Conservation (phyloP, 140 eudicot species). For the Oenanthe javanica region DNA sequence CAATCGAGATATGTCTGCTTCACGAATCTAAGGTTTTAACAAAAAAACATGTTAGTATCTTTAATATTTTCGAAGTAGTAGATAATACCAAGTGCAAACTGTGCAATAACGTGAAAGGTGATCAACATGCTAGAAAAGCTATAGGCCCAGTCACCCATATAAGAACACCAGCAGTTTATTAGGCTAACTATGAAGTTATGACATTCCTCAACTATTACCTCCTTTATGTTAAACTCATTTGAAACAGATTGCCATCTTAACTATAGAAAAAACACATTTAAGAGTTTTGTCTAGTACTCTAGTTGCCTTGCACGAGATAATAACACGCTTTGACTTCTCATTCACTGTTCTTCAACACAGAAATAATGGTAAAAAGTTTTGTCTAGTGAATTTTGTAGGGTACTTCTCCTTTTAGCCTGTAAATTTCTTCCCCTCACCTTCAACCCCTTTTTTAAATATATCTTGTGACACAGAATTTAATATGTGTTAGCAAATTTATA, state of each 20-base stretch:
- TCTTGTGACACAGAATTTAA: neutral
- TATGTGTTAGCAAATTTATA: neutral
- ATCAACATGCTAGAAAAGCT: neutral
- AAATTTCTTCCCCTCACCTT: neutral
- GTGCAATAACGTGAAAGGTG: neutral
- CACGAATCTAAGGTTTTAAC: conserved; percentile 63
- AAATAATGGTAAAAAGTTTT: neutral
- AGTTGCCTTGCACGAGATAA: neutral
- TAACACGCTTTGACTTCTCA: neutral
- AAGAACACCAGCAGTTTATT: neutral
- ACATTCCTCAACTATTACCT: neutral
- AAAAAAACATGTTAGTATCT: neutral
- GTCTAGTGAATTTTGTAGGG: neutral
- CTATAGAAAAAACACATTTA: neutral
- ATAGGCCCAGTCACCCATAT: neutral
- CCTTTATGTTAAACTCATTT: neutral
- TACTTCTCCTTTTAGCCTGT: neutral
- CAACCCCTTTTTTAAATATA: neutral
- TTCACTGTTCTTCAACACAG: neutral
- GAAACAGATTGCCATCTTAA: neutral
- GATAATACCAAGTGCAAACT: neutral
- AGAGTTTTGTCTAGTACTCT: too few relatives aligned
- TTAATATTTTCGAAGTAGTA: neutral
- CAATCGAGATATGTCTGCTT: conserved; percentile 93
- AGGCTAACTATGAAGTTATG: conserved; percentile 1